Conservation (phyloP, 2,329 filamentous ascomycete species). For the Trichophyton rubrum region DNA sequence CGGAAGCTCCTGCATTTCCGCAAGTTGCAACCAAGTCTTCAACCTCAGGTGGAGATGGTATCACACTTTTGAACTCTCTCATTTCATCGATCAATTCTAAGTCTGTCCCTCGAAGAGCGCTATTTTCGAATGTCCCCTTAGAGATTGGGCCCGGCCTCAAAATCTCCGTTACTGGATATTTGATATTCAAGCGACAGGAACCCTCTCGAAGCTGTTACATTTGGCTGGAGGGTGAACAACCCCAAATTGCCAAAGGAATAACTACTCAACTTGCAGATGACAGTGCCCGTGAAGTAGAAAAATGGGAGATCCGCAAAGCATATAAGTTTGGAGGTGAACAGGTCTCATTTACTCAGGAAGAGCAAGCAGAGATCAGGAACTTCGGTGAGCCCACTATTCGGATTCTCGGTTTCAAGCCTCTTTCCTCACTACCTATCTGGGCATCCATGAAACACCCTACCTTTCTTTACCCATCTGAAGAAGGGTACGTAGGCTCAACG, state of each 20-base stretch:
- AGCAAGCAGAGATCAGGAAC: conserved; percentile 62
- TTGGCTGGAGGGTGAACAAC: conserved; percentile 72
- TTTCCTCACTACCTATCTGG: conserved; percentile 64
- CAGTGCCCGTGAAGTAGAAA: conserved; percentile 62
- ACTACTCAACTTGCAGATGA: conserved; percentile 68
- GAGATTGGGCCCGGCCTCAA: conserved; percentile 73
- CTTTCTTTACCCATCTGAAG: conserved; percentile 90
- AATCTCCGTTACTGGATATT: conserved; percentile 89
- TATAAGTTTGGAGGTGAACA: conserved; percentile 94
- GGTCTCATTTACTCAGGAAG: conserved; percentile 72
- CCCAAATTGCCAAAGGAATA: conserved; percentile 64
- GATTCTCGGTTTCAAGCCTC: conserved; percentile 86
- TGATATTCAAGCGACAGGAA: conserved; percentile 71
- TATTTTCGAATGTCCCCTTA: conserved; percentile 77
- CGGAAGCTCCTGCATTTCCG: conserved; percentile 50
- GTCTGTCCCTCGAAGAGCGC: conserved; percentile 67
- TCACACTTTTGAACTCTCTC: conserved; percentile 66
- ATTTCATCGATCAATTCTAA: conserved; percentile 84
- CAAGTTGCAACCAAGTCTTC: conserved; percentile 40
- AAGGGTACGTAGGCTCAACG: conserved; percentile 78
- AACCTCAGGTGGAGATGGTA: conserved; percentile 58
- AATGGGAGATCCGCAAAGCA: conserved; percentile 72
- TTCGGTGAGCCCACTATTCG: conserved; percentile 76
- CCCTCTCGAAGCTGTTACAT: conserved; percentile 75
- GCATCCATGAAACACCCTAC: conserved; percentile 73